Base-by-base conservation (phyloP, 495 filamentous ascomycete species). In the Talaromyces stipitatus region DNA sequence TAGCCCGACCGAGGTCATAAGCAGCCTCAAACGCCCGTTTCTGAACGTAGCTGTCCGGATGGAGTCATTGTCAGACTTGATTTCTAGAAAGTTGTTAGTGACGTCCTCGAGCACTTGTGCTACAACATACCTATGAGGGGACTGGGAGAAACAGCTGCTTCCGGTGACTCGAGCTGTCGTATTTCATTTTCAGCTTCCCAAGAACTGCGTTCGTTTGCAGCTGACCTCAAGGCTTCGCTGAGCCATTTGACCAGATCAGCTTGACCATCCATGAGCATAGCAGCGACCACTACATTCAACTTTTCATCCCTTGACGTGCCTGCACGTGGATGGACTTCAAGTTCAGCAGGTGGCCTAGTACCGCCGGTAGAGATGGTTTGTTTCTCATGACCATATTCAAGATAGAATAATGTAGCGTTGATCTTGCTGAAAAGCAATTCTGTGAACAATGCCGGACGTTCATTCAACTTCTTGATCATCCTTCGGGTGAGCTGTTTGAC, bases 341-440 rank as follows among this genome's bases (percentile, higher is more conserved):
- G 75, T 64, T 92, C 87, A 3, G 89, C 81, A 4, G 86, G 83
- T 12, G 88, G 79, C 58, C 82, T 78, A 33, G 81, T 79, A 9
- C 48, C 50, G 30, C 77, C 80, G 12, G 76, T 69, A 8, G 81
- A 77, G 23, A 82, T 64, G 0, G 86, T 84, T 64, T 92, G 89
- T 63, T 86, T 88, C 63, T 96, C 90, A 61, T 90, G 86, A 4
- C 95, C 95, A 65, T 91, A 89, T 65, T 97, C 90, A 3, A 99
- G 79, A 65, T 89, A 97, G 68, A 85, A 88, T 1, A 86, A 79
- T 0, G 91, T 95, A 2, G 81, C 81, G 55, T 84, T 85, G 62
- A 91, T 90, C 70, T 99, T 99, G 67, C 88, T 92, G 68, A 99
- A 99, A 11, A 99, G 76, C 69, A 99, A 70, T 66, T 98, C 95